Conservation (phyloP, 1,139 yeast species). For the Meyerozyma guilliermondii region DNA sequence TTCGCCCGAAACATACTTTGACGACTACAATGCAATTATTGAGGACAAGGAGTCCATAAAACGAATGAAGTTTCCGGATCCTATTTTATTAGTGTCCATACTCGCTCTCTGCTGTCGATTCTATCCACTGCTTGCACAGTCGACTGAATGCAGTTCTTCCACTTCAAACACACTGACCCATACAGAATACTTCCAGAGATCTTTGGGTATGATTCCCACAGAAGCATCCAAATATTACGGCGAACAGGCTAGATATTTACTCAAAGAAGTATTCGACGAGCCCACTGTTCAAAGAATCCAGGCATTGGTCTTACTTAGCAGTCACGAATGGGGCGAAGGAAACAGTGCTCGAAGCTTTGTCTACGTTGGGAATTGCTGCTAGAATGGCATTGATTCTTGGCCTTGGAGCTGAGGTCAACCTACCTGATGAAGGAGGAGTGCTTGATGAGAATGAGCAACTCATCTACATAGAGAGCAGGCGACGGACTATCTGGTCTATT, state of each 20-base stretch:
- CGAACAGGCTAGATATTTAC: slow-evolving; percentile 28
- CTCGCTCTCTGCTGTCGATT: slow-evolving; percentile 31
- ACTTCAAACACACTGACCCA: slow-evolving; percentile 5
- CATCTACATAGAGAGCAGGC: slow-evolving; percentile 23
- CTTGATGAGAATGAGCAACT: slow-evolving; percentile 9
- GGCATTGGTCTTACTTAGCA: slow-evolving; percentile 29
- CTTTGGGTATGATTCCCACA: slow-evolving; percentile 12
- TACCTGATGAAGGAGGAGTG: slow-evolving; percentile 10
- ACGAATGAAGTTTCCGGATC: slow-evolving; percentile 22
- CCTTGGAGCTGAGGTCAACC: slow-evolving; percentile 19
- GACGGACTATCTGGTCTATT: slow-evolving; percentile 36
- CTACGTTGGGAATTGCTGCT: slow-evolving; percentile 34
- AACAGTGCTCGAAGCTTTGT: slow-evolving; percentile 32
- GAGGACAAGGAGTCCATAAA: slow-evolving; percentile 12
- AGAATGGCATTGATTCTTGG: slow-evolving; percentile 36
- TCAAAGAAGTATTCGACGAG: slow-evolving; percentile 30
- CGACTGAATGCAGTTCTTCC: slow-evolving; percentile 22
- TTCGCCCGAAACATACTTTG: slow-evolving; percentile 22
- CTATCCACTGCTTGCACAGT: slow-evolving; percentile 24
- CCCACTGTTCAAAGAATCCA: slow-evolving; percentile 35
- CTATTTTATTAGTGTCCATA: slow-evolving; percentile 27
- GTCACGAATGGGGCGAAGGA: slow-evolving; percentile 41
- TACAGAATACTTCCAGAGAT: not conserved
- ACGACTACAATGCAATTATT: slow-evolving; percentile 14
- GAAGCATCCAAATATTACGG: slow-evolving; percentile 35